A percentile compares a stretch with the other conserved stretches of the same genome.
These are phyloP conservation scores for Takakia lepidozioides DNA, from an alignment of 225 moss, liverwort and hornwort genomes.

Conservation along the genomic window DNA sequence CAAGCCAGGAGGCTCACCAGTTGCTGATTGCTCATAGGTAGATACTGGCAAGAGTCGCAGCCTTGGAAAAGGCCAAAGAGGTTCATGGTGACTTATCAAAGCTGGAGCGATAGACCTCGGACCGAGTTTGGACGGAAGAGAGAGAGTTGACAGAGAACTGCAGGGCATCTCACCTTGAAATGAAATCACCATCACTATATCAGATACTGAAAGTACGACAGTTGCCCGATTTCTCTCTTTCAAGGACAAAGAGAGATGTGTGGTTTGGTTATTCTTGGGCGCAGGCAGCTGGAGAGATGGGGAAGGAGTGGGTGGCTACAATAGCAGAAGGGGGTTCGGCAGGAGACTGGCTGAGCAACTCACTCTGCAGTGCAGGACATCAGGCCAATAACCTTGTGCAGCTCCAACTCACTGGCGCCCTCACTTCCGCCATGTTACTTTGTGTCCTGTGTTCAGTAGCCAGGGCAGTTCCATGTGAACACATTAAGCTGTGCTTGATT, in stretches of 20 bases:
- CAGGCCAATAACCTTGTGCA: constrained; percentile 77
- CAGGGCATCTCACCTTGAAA: too few relatives aligned
- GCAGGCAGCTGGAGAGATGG: constrained; percentile 34
- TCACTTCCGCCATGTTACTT: constrained; percentile 72
- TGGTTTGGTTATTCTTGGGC: not conserved
- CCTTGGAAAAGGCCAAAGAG: too few relatives aligned
- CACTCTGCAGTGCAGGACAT: constrained; percentile 76
- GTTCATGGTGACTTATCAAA: too few relatives aligned
- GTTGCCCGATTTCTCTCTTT: not conserved
- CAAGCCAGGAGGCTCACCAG: too few relatives aligned
- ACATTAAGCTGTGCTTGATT: not conserved
- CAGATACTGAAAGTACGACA: not conserved
- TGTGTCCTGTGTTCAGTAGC: not conserved
- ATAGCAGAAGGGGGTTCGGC: constrained; percentile 53
- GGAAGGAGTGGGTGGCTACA: constrained; percentile 48
- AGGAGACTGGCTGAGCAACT: constrained; percentile 58
- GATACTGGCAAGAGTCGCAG: too few relatives aligned
- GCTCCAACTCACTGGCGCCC: constrained; percentile 62
- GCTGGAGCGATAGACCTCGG: too few relatives aligned
- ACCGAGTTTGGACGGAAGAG: too few relatives aligned
- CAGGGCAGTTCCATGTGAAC: not conserved
- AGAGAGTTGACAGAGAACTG: too few relatives aligned
- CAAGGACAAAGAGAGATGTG: not conserved
- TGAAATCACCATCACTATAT: too few relatives aligned
- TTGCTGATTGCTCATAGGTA: too few relatives aligned